Conservation (phyloP, 139 green algal genomes). For the Gonium pectorale region DNA sequence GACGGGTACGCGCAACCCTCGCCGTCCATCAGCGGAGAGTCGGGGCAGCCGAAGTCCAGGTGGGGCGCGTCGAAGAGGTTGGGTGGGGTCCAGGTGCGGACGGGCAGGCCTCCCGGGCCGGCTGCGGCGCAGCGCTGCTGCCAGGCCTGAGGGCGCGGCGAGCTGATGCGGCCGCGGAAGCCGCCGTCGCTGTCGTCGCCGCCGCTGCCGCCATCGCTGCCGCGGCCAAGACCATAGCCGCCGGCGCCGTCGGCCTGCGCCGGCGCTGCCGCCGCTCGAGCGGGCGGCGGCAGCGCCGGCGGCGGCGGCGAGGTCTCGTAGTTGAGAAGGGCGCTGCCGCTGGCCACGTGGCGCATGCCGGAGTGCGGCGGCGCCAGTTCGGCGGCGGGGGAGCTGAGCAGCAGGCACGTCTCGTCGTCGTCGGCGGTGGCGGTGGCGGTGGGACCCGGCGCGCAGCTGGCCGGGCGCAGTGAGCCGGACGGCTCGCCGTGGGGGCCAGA, state of each 20-base stretch:
- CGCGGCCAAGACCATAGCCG: too few species aligned
- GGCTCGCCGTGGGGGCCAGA: too few species aligned
- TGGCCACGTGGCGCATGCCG: conserved; percentile 31
- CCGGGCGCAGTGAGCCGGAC: too few species aligned
- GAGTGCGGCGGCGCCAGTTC: neutral
- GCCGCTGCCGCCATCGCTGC: neutral
- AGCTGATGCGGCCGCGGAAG: neutral
- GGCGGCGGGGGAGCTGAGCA: neutral
- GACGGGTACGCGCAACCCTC: too few species aligned
- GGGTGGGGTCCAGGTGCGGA: neutral
- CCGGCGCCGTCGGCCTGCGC: neutral
- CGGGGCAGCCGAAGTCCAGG: conserved; percentile 21
- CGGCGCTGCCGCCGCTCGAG: neutral
- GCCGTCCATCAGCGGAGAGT: conserved; percentile 8
- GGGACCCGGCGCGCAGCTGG: too few species aligned
- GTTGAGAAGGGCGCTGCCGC: conserved; percentile 18
- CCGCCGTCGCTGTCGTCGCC: neutral
- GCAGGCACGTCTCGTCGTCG: conserved; percentile 28
- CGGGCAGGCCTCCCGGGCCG: neutral
- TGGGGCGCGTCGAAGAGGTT: conserved; percentile 13
- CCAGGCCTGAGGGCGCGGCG: neutral
- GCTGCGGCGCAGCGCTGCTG: neutral
- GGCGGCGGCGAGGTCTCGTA: conserved; percentile 2
- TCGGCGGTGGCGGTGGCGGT: neutral
- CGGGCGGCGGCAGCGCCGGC: neutral